phyloP scores from a whole-genome alignment of 129 eudicot species.

The Gnaphalium uliginosum region DNA sequence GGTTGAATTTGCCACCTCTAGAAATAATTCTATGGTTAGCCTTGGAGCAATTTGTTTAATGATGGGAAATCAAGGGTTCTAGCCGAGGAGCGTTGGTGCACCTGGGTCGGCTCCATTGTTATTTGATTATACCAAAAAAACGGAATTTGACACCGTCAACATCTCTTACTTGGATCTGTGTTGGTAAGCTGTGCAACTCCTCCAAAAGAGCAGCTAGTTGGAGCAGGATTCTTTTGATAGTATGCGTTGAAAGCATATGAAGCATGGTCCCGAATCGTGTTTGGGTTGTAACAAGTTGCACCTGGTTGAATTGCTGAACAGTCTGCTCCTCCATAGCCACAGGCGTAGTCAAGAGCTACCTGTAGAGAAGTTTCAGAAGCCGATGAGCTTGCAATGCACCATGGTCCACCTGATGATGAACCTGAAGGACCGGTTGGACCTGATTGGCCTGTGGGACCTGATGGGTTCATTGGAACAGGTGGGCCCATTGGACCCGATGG shows the following conservation, averaged over 20 bases:
- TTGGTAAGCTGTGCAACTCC: slow-evolving; percentile 80
- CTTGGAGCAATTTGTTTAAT: background rate
- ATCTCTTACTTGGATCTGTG: slow-evolving; percentile 86
- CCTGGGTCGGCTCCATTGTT: background rate
- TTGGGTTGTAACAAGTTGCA: slow-evolving; percentile 71
- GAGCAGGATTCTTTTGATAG: slow-evolving; percentile 86
- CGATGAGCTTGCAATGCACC: slow-evolving; percentile 82
- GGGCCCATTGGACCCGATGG: slow-evolving; percentile 32
- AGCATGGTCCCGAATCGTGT: slow-evolving; percentile 83
- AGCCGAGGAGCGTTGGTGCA: background rate
- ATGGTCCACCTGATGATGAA: slow-evolving; percentile 57
- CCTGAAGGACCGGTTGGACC: slow-evolving; percentile 36
- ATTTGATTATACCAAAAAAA: background rate
- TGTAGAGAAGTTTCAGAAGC: slow-evolving; percentile 87
- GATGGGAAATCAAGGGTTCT: background rate
- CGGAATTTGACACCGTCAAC: background rate
- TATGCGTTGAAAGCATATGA: slow-evolving; percentile 90
- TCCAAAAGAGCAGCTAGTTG: slow-evolving; percentile 91
- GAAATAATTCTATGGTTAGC: background rate
- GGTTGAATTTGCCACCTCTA: background rate
- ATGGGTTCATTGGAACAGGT: slow-evolving; percentile 32
- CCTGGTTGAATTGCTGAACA: slow-evolving; percentile 84
- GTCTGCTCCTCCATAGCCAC: slow-evolving; percentile 98
- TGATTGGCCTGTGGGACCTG: slow-evolving; percentile 34
- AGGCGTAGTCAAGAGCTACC: slow-evolving; percentile 92